These are phyloP conservation scores for Calocera cornea DNA, from an alignment of 768 basidiomycete genomes.

Conservation along the genomic window DNA sequence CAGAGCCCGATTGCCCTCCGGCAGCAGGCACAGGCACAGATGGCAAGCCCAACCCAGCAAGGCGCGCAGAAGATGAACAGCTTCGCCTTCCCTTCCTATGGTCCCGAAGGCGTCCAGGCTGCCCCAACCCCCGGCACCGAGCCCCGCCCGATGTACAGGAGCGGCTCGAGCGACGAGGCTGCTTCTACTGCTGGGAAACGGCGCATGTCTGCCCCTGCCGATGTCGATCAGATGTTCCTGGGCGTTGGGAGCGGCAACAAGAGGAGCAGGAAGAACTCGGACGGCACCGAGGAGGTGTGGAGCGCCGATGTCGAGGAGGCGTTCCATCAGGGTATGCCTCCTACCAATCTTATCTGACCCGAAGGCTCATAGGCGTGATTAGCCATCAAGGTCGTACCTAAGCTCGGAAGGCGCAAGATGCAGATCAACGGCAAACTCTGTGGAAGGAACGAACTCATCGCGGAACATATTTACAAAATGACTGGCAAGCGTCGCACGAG, in stretches of 20 bases:
- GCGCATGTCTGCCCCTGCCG: slow-evolving; percentile 9
- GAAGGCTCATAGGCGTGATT: not conserved
- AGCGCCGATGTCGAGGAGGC: slow-evolving; percentile 16
- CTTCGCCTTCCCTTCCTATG: slow-evolving; percentile 3
- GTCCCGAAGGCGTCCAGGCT: not conserved
- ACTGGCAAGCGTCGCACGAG: slow-evolving; percentile 20
- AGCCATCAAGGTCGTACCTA: slow-evolving; percentile 17
- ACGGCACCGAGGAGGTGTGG: slow-evolving; percentile 19
- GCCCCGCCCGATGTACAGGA: not conserved
- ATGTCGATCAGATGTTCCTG: not conserved
- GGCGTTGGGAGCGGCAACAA: not conserved
- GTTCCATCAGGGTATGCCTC: slow-evolving; percentile 18
- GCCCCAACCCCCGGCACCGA: not conserved
- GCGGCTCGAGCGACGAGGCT: slow-evolving; percentile 22
- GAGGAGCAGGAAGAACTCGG: slow-evolving; percentile 5
- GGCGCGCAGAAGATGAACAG: not conserved
- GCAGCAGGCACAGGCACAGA: not conserved
- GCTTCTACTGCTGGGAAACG: slow-evolving; percentile 8
- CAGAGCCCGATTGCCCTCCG: not conserved
- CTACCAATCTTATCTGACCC: not conserved
- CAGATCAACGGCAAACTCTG: slow-evolving; percentile 22
- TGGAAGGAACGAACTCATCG: slow-evolving; percentile 27
- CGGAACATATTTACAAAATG: slow-evolving; percentile 20
- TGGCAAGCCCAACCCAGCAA: not conserved
- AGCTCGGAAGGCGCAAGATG: slow-evolving; percentile 22